phyloP scores from a whole-genome alignment of 2,329 filamentous ascomycete genomes.

The Xylaria multiplex region DNA sequence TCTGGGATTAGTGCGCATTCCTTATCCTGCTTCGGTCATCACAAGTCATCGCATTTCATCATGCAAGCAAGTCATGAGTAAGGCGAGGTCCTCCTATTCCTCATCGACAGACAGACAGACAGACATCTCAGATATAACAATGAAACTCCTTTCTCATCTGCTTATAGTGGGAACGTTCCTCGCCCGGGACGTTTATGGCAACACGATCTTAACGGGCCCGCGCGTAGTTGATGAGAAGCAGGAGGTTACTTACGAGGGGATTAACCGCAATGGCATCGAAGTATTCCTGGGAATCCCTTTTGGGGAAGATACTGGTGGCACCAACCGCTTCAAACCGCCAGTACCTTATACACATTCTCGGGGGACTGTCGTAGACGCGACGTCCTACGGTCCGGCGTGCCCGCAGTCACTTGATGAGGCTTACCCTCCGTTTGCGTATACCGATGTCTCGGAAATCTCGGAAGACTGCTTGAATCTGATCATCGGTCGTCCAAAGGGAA shows the following conservation, averaged over 20 bases:
- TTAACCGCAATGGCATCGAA: slow-evolving; percentile 57
- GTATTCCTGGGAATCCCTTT: slow-evolving; percentile 60
- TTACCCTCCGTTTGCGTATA: slow-evolving; percentile 47
- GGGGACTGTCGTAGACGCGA: slow-evolving; percentile 52
- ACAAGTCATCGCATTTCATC: no score
- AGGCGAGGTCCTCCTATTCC: neutral
- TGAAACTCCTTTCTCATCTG: slow-evolving; percentile 15
- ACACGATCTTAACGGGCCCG: slow-evolving; percentile 1
- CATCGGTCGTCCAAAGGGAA: slow-evolving; percentile 48
- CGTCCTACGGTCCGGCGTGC: slow-evolving; percentile 55
- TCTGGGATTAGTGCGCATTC: neutral
- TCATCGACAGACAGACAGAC: neutral
- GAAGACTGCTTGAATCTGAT: slow-evolving; percentile 53
- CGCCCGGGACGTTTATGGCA: neutral
- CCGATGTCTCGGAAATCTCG: slow-evolving; percentile 52
- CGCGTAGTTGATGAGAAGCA: slow-evolving; percentile 29
- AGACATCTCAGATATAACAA: slow-evolving; percentile 6
- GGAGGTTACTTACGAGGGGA: slow-evolving; percentile 55
- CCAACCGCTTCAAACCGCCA: slow-evolving; percentile 59
- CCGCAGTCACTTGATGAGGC: slow-evolving; percentile 53
- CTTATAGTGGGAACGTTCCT: slow-evolving; percentile 13
- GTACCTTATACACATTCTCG: slow-evolving; percentile 47
- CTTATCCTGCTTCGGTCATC: no score
- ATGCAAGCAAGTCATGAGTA: neutral
- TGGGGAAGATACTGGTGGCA: slow-evolving; percentile 57